These are phyloP conservation scores for Fusarium sp. DNA, from an alignment of 2,329 filamentous ascomycete genomes.

Conservation along the genomic window DNA sequence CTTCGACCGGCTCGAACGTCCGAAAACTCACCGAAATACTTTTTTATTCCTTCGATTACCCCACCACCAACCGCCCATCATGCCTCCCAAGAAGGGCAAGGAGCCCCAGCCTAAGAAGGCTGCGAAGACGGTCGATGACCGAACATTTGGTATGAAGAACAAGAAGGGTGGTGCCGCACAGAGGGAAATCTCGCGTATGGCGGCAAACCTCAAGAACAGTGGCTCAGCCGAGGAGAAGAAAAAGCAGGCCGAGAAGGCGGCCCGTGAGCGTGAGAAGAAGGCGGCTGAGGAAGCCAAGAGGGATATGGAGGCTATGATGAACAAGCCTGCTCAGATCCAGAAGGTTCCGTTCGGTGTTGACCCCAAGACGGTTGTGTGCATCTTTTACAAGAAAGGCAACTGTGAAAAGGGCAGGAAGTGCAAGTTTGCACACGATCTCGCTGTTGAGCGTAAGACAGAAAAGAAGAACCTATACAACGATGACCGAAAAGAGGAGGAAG, in stretches of 20 bases:
- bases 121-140: conserved; percentile 85
- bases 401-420: conserved; percentile 98
- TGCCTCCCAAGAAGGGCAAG: conserved; percentile 80
- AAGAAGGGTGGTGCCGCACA: conserved; percentile 96
- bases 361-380: conserved; percentile 95
- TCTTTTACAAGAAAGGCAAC: conserved; percentile 97
- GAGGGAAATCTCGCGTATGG: conserved; percentile 89
- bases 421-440: conserved; percentile 95
- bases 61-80: conserved; percentile 62
- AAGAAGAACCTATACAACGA: conserved; percentile 96
- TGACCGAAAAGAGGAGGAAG: conserved; percentile 77
- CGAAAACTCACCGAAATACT: conserved; percentile 17
- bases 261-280: conserved; percentile 88
- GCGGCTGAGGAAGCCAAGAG: conserved; percentile 88
- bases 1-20: conserved; percentile 16
- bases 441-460: conserved; percentile 90
- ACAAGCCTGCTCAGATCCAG: conserved; percentile 94
- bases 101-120: conserved; percentile 71
- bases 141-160: conserved; percentile 99
- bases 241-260: conserved; percentile 76
- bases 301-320: conserved; percentile 86
- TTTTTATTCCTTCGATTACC: conserved; percentile 45
- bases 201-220: conserved; percentile 79
- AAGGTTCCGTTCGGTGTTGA: conserved; percentile 98
- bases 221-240: conserved; percentile 91